Percentiles rank a stretch among this genome's conserved stretches.
phyloP scores from a whole-genome alignment of 2,329 filamentous ascomycete species.

The Coniella lustricola region DNA sequence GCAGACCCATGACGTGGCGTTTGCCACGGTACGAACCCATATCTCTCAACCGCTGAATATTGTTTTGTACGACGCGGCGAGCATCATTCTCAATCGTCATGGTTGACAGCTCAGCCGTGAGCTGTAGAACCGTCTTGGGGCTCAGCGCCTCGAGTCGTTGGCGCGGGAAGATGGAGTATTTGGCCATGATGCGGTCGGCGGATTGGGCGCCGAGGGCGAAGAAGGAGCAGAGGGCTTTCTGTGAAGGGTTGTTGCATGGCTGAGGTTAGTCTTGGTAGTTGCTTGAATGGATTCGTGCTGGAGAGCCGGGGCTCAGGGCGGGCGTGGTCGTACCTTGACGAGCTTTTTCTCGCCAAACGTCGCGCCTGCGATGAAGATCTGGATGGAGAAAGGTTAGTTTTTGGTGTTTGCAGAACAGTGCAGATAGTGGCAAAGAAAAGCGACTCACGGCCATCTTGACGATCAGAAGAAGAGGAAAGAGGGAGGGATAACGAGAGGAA shows the following conservation, averaged over 20 bases:
- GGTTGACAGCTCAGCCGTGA: conserved; percentile 77
- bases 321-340: conserved; percentile 58
- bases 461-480: background rate
- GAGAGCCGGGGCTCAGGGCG: conserved; percentile 5
- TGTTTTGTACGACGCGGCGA: conserved; percentile 68
- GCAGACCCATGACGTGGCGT: conserved; percentile 86
- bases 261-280: conserved; percentile 7
- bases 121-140: conserved; percentile 68
- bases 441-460: conserved; percentile 7
- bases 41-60: conserved; percentile 79
- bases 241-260: no score
- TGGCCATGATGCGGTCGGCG: conserved; percentile 73
- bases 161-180: conserved; percentile 78
- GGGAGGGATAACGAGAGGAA: no score
- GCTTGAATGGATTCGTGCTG: conserved; percentile 6
- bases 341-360: conserved; percentile 80
- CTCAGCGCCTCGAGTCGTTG: conserved; percentile 70
- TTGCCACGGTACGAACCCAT: conserved; percentile 86
- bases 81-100: conserved; percentile 95
- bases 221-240: conserved; percentile 75
- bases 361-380: conserved; percentile 82
- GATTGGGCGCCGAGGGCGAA: conserved; percentile 72
- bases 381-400: background rate
- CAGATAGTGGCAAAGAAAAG: background rate
- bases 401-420: background rate